Base-by-base conservation (phyloP, 305 asterid genomes). In the Caryopteris hybrid region DNA sequence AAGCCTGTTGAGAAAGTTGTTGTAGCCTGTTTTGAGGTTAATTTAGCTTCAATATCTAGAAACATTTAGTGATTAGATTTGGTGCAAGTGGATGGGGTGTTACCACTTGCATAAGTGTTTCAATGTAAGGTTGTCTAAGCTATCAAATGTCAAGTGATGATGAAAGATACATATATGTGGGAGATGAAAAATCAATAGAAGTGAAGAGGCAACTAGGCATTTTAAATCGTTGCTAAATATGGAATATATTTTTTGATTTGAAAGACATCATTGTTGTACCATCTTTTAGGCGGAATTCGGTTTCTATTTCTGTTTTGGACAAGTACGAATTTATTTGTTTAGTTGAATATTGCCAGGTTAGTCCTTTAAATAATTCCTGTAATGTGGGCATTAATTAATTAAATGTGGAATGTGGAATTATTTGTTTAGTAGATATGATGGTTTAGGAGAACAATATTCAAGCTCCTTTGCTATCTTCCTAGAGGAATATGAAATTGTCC, bases 11-110 rank as follows among this genome's bases (percentile, higher is more conserved):
- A 4, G 4, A 4, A 25, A 25, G 4, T 25, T n/a, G n/a, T n/a
- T n/a, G n/a, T 42, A 48, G 33, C 57, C n/a, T 68, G 20, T 68
- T 68, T 8, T 45, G 39, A 46, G 21, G 34, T 69, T 21, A 69
- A 69, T 69, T 59, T 47, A 33, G 8, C 45, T 69, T 69, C 27
- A 47, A 42, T 60, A 14, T 23, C 22, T 43, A 13, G 23, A 42
- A 6, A 43, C 16, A 70, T 16, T 25, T 33, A 7, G 39, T 33
- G 39, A 7, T 33, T 33, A 33, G 39, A 33, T 33, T 33, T 7
- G n/a, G n/a, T n/a, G n/a, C n/a, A n/a, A n/a, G n/a, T n/a, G n/a
- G n/a, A n/a, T n/a, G n/a, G 1, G 8, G 39, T 33, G 39, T 7
- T 33, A 33, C 8, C 39, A 33, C 8, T 33, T 7, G 5, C 39